Conservation (phyloP, 495 filamentous ascomycete genomes). For the Hyaloscypha finlandica region DNA sequence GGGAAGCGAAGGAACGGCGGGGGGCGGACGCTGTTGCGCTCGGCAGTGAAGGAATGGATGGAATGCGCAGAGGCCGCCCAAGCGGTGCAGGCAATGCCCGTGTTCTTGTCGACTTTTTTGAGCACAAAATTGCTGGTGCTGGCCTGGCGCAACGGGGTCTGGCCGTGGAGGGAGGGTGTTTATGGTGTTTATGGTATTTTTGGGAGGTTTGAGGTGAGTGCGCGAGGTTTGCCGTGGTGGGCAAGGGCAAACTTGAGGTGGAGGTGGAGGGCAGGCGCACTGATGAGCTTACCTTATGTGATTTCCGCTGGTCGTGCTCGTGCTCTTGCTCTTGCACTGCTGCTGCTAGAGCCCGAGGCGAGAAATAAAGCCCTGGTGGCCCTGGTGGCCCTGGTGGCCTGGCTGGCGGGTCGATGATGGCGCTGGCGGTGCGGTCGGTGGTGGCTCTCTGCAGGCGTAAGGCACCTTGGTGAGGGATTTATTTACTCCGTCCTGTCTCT, state of each 20-base stretch:
- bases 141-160: background rate
- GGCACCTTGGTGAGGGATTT: background rate
- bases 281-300: too few species aligned
- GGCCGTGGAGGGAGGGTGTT: background rate
- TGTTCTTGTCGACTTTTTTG: constrained; percentile 2
- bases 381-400: too few species aligned
- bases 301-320: too few species aligned
- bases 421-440: background rate
- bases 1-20: background rate
- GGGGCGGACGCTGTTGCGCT: background rate
- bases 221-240: constrained; percentile 2
- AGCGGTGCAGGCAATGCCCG: constrained; percentile 29
- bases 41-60: constrained; percentile 2
- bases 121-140: constrained; percentile 8
- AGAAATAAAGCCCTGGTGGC: background rate
- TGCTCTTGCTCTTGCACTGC: too few species aligned
- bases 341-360: background rate
- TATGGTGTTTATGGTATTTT: too few species aligned
- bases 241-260: background rate
- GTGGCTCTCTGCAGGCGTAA: too few species aligned
- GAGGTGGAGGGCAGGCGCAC: background rate
- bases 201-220: background rate
- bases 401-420: too few species aligned
- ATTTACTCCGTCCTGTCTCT: background rate
- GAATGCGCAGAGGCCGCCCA: constrained; percentile 12